These are phyloP conservation scores for Fagopyrum homotropicum DNA, from an alignment of 148 eudicot species.

Conservation along the genomic window DNA sequence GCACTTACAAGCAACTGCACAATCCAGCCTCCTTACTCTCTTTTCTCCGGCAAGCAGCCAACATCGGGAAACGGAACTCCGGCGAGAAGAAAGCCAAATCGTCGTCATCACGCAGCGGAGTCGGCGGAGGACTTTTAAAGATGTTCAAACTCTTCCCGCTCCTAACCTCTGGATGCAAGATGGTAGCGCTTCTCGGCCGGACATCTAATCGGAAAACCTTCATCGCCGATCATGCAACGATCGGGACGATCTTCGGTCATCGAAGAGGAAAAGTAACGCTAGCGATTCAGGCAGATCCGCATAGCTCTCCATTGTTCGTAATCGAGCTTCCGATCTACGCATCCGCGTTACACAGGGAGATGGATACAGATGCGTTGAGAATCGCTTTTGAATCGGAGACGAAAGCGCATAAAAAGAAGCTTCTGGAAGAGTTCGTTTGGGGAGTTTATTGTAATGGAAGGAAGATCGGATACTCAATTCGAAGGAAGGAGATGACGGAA, in stretches of 20 bases:
- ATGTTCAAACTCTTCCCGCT: constrained; percentile 85
- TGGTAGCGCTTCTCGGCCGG: constrained; percentile 57
- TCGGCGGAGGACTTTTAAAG: constrained; percentile 30
- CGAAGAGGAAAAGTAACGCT: constrained; percentile 55
- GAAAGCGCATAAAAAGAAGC: constrained; percentile 45
- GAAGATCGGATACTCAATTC: constrained; percentile 66
- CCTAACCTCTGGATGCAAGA: constrained; percentile 72
- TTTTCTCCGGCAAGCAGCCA: constrained; percentile 23
- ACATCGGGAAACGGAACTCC: constrained; percentile 11
- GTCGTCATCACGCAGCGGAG: neutral
- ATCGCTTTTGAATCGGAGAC: constrained; percentile 75
- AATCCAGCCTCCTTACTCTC: constrained; percentile 29
- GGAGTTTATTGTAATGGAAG: constrained; percentile 69
- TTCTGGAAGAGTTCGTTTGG: constrained; percentile 85
- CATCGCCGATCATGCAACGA: constrained; percentile 66
- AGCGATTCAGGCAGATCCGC: constrained; percentile 75
- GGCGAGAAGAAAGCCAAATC: neutral
- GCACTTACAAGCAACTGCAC: constrained; percentile 27
- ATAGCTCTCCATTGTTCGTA: constrained; percentile 47
- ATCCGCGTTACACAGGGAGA: constrained; percentile 56
- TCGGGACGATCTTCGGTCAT: constrained; percentile 74
- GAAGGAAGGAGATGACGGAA: constrained; percentile 55
- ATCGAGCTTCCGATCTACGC: constrained; percentile 61
- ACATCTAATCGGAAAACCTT: constrained; percentile 29
- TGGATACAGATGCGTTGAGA: constrained; percentile 53